Percentiles rank a stretch among this genome's conserved stretches.
These are phyloP conservation scores for Tulasnella sp. DNA, from an alignment of 768 basidiomycete genomes.

Conservation along the genomic window DNA sequence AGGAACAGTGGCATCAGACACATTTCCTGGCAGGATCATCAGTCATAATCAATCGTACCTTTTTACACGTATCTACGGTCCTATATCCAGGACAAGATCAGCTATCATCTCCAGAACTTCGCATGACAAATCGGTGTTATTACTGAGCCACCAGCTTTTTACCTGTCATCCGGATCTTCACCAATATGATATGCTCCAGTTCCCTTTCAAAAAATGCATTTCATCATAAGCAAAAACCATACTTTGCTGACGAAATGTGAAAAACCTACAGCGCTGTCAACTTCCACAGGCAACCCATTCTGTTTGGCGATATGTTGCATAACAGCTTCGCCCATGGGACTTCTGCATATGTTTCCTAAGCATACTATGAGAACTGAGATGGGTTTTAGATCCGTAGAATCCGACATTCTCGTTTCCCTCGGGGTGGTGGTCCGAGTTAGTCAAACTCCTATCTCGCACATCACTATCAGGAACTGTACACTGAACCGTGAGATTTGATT, in stretches of 20 bases:
- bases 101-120: background rate
- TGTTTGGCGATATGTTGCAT: conserved; percentile 15
- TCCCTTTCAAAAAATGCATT: conserved; percentile 8
- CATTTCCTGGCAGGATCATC: background rate
- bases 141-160: background rate
- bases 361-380: conserved; percentile 14
- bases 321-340: conserved; percentile 17
- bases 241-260: background rate
- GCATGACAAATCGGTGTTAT: background rate
- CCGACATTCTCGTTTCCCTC: too few relatives aligned
- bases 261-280: conserved; percentile 16
- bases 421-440: too few relatives aligned
- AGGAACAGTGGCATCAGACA: background rate
- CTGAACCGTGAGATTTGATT: too few relatives aligned
- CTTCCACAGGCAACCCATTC: conserved; percentile 4
- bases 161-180: conserved; percentile 15
- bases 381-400: background rate
- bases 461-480: too few relatives aligned
- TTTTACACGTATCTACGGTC: conserved; percentile 15
- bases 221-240: background rate
- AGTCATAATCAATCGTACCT: conserved; percentile 5
- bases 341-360: conserved; percentile 16
- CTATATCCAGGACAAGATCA: background rate
- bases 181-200: conserved; percentile 16
- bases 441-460: too few relatives aligned